These are phyloP conservation scores for Metschnikowia koreensis DNA, from an alignment of 805 yeast species.

Conservation along the genomic window DNA sequence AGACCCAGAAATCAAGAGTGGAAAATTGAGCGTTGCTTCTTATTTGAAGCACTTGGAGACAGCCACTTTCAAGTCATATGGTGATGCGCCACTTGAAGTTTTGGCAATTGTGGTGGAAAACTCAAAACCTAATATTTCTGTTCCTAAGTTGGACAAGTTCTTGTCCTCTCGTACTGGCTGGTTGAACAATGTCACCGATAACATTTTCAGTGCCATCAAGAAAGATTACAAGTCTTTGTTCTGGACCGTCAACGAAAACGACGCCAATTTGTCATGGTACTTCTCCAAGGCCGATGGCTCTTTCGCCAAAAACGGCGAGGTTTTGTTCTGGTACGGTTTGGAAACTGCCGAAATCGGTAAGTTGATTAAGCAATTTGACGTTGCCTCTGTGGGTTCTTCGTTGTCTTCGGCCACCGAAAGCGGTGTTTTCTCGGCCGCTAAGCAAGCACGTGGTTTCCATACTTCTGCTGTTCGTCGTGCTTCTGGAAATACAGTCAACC, in stretches of 20 bases:
- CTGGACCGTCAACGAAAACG: slow-evolving; percentile 91
- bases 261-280: slow-evolving; percentile 87
- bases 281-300: slow-evolving; percentile 94
- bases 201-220: slow-evolving; percentile 78
- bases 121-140: slow-evolving; percentile 31
- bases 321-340: slow-evolving; percentile 93
- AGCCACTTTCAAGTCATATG: slow-evolving; percentile 68
- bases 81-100: slow-evolving; percentile 95
- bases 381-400: slow-evolving; percentile 32
- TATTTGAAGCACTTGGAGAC: slow-evolving; percentile 72
- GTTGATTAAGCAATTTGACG: slow-evolving; percentile 54
- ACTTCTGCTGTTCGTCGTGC: slow-evolving; percentile 6
- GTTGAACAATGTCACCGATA: slow-evolving; percentile 96
- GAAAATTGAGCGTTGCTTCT: slow-evolving; percentile 72
- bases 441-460: slow-evolving; percentile 50
- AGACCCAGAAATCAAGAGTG: slow-evolving; percentile 71
- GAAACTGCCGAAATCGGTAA: slow-evolving; percentile 60
- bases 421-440: slow-evolving; percentile 47
- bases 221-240: slow-evolving; percentile 71
- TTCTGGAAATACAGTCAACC: slow-evolving; percentile 46
- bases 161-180: slow-evolving; percentile 88
- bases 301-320: slow-evolving; percentile 81
- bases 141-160: slow-evolving; percentile 80
- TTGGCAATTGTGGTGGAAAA: slow-evolving; percentile 73
- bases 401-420: slow-evolving; percentile 41